Evolutionary conservation across 1,139 yeast species (phyloP), one percentile per base, ranked within the genome.

Genomic region (Hanseniaspora sp.): DNA sequence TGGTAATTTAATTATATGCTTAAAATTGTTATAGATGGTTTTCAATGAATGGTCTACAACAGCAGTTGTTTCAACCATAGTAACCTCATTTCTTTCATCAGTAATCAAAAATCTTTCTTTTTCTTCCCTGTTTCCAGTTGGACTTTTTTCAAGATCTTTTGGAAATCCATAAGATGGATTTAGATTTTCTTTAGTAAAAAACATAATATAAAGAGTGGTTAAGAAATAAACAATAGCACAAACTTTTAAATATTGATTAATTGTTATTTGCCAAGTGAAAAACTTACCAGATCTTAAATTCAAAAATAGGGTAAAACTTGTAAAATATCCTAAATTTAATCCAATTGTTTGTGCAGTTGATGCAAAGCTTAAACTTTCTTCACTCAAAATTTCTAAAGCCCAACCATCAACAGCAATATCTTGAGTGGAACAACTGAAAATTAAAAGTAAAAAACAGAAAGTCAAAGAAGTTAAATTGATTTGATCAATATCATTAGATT

Each of bases 401-500:
- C 98, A 92, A 7, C 98, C 98, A 69, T 92, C 99, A 15, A 92
- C 98, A 1, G 98, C 97, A 55, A 92, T 92, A 66, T 92, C 99
- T 67, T 92, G 98, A 0, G 99, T 92, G 2, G 98, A 97, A 70
- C 96, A 90, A 57, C 92, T 74, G 57, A 92, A 79, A 45, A 92
- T 92, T 57, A 94, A 71, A 23, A 80, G 59, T 62, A 90, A 86
- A 69, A 92, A 92, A 56, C 79, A 75, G 55, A 67, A 63, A 0
- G 77, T 71, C 29, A 67, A 55, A 2, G 62, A 54, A 13, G 56
- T 40, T 17, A 66, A 58, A 48, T 62, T 59, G 17, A 62, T 54
- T 18, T 60, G 55, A 28, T 57, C 59, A 11, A 56, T 46, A 1
- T 58, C 56, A 5, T 55, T 46, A 15, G 54, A 56, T 5, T 47